Evolutionary conservation across 129 eudicot genomes (phyloP), one percentile per base, ranked within the genome.

Genomic region (Flaveria robusta): DNA sequence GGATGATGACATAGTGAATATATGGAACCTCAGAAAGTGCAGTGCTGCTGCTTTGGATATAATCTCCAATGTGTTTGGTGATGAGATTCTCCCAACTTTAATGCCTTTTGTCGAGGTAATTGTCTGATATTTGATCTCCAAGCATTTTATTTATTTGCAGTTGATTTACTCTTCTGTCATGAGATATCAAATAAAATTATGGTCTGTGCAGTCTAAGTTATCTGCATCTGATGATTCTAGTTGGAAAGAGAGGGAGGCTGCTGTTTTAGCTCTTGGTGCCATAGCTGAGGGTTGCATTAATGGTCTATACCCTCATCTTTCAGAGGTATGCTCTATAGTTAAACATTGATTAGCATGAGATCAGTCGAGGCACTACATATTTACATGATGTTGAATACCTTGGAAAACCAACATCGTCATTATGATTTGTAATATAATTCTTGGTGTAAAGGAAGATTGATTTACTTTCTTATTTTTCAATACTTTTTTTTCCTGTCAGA

Each of bases 221-320:
- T 69, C 87, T 23, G 71, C 72, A 26, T 43, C 84, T 43, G 93
- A 82, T 69, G 98, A 91, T 77, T 87, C 81, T 59, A 82, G 93
- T 37, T 94, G 98, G 98, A 94, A 91, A 87, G 93, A 91, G 66
- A 89, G 98, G 81, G 98, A 94, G 84, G 97, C 98, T 75, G 98
- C 98, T 60, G 98, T 94, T 79, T 85, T 94, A 85, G 97, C 97
- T 63, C 92, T 94, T 23, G 98, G 98, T 64, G 98, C 98, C 22
- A 81, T 94, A 45, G 98, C 90, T 0, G 98, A 94, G 87, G 98
- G 98, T 69, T 94, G 98, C 87, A 88, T 94, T 60, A 91, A 81
- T 78, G 98, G 98, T 49, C 91, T 94, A 49, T 91, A 88, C 84
- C 98, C 97, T 76, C 92, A 85, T 87, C 84, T 94, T 41, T 76